A percentile compares a stretch with the other conserved stretches of the same genome.
phyloP scores from a whole-genome alignment of 345 rosid species.

The Melaleuca alternifolia region DNA sequence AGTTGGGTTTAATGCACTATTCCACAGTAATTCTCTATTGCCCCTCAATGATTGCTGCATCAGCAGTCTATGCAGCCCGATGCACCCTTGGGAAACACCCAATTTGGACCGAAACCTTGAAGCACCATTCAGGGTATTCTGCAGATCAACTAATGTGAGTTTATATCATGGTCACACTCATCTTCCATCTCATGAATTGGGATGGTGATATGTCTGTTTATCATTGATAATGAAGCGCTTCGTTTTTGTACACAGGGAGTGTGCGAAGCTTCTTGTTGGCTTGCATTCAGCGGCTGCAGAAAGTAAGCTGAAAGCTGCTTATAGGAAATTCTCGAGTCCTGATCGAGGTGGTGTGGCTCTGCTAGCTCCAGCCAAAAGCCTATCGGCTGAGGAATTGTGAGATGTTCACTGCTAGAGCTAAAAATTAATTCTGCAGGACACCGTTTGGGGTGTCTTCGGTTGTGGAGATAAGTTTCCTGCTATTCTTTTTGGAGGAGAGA shows the following conservation, averaged over 20 bases:
- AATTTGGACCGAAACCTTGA: slow-evolving; percentile 59
- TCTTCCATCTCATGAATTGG: not conserved
- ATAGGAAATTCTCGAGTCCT: slow-evolving; percentile 43
- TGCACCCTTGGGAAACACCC: slow-evolving; percentile 56
- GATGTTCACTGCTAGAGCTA: not conserved
- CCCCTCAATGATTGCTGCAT: slow-evolving; percentile 76
- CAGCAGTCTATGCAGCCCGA: slow-evolving; percentile 88
- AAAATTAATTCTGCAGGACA: not conserved
- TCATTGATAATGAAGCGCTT: not conserved
- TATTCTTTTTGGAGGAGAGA: not conserved
- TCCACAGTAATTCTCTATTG: slow-evolving; percentile 21
- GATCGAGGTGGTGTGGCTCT: slow-evolving; percentile 60
- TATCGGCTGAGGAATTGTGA: not conserved
- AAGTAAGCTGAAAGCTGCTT: slow-evolving; percentile 54
- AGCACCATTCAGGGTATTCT: slow-evolving; percentile 62
- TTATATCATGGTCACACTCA: not conserved
- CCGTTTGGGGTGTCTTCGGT: not conserved
- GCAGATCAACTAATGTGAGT: slow-evolving; percentile 51
- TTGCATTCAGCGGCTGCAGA: slow-evolving; percentile 48
- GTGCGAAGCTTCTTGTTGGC: slow-evolving; percentile 50
- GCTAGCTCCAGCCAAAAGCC: slow-evolving; percentile 40
- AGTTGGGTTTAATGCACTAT: slow-evolving; percentile 66
- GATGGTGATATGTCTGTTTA: not conserved
- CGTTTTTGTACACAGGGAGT: slow-evolving; percentile 28
- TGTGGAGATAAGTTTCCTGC: not conserved